A percentile compares a stretch with the other conserved stretches of the same genome.
phyloP scores from a whole-genome alignment of 495 filamentous ascomycete species.

The Hypoxylon crocopeplum region DNA sequence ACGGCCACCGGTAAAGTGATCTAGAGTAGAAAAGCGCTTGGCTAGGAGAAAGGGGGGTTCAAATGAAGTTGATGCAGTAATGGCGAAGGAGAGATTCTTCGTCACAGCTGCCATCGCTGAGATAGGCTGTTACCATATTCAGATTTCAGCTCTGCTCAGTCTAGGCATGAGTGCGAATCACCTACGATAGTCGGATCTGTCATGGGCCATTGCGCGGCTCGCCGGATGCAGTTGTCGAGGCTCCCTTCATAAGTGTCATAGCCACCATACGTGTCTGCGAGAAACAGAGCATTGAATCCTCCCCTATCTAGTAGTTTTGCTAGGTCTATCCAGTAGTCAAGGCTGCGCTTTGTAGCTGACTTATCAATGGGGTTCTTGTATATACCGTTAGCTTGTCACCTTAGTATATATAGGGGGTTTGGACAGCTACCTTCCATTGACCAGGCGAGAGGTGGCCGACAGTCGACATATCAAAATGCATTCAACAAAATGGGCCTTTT shows the following conservation, averaged over 20 bases:
- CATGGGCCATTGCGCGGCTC: constrained; percentile 65
- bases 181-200: constrained; percentile 60
- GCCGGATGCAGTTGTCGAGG: constrained; percentile 52
- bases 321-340: constrained; percentile 66
- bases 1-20: constrained; percentile 65
- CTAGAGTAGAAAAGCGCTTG: constrained; percentile 66
- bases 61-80: constrained; percentile 65
- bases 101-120: constrained; percentile 64
- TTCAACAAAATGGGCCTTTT: constrained; percentile 54
- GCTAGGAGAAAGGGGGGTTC: constrained; percentile 65
- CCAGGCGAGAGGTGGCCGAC: constrained; percentile 53
- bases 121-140: constrained; percentile 40
- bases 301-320: constrained; percentile 66
- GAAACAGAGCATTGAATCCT: constrained; percentile 65
- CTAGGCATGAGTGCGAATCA: constrained; percentile 4
- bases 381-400: constrained; percentile 8
- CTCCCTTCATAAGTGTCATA: constrained; percentile 64
- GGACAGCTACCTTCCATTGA: constrained; percentile 55
- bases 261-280: constrained; percentile 67
- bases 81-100: constrained; percentile 60
- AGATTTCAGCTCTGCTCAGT: neutral
- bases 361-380: constrained; percentile 62
- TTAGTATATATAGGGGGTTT: constrained; percentile 2
- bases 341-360: constrained; percentile 61
- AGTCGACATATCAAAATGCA: constrained; percentile 55